Evolutionary conservation across 116 monocot species (phyloP).

Genomic region (Papilionanthe hybrid): DNA sequence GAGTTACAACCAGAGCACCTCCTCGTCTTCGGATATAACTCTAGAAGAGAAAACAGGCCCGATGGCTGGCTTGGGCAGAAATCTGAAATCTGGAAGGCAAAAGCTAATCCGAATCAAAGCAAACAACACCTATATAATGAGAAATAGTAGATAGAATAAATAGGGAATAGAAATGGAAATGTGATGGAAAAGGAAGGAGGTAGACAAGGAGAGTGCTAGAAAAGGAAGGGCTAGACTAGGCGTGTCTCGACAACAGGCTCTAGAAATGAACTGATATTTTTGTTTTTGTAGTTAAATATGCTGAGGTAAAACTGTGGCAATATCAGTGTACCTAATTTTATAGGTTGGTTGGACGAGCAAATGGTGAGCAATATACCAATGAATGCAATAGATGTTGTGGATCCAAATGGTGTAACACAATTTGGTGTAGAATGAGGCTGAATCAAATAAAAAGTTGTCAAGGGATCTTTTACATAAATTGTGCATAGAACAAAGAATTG

Average conservation of each 20-base stretch:
- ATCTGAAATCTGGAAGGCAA: too few species aligned
- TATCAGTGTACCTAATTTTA: background rate
- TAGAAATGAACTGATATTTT: background rate
- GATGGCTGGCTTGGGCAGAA: too few species aligned
- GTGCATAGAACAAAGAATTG: background rate
- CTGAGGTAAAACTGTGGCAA: background rate
- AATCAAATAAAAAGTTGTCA: background rate
- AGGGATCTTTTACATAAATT: background rate
- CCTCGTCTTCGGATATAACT: too few species aligned
- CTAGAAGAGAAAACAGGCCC: too few species aligned
- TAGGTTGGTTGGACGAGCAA: background rate
- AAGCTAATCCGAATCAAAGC: too few species aligned
- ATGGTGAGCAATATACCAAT: background rate
- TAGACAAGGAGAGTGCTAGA: too few species aligned
- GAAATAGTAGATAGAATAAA: too few species aligned
- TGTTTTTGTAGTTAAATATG: background rate
- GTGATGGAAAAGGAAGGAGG: too few species aligned
- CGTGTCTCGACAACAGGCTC: background rate
- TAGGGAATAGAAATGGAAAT: too few species aligned
- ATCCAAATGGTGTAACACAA: background rate
- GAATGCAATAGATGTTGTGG: background rate
- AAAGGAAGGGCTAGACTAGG: too few species aligned
- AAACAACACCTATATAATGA: too few species aligned
- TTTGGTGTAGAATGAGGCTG: background rate
- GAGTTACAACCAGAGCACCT: too few species aligned